Percentiles rank a stretch among this genome's conserved stretches.
Evolutionary conservation across 805 yeast species (phyloP).

Genomic region (Yamadazyma philogaea): DNA sequence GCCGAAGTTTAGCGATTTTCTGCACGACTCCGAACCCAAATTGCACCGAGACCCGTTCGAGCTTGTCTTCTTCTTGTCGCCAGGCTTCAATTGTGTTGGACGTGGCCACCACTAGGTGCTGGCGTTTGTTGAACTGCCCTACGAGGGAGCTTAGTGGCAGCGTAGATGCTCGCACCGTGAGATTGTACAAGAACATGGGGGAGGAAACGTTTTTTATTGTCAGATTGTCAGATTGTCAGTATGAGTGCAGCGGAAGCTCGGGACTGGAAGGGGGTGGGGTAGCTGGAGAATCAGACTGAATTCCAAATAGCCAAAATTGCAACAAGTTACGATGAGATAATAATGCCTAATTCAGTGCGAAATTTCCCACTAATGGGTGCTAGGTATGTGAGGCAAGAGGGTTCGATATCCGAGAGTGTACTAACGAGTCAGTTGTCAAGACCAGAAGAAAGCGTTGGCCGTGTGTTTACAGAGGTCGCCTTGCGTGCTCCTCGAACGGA

Average conservation of each 20-base stretch:
- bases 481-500: slow-evolving; percentile 85
- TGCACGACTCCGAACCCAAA: slow-evolving; percentile 60
- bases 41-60: slow-evolving; percentile 42
- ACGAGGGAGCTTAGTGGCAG: slow-evolving; percentile 53
- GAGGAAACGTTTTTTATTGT: too few relatives aligned
- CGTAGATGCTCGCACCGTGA: slow-evolving; percentile 64
- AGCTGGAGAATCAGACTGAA: too few relatives aligned
- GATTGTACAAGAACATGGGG: slow-evolving; percentile 57
- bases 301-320: too few relatives aligned
- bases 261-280: too few relatives aligned
- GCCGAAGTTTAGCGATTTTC: slow-evolving; percentile 46
- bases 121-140: slow-evolving; percentile 64
- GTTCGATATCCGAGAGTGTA: neutral
- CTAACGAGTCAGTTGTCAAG: slow-evolving; percentile 66
- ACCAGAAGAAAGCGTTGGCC: slow-evolving; percentile 92
- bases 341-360: neutral
- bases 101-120: slow-evolving; percentile 60
- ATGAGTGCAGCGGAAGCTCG: too few relatives aligned
- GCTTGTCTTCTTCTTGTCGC: slow-evolving; percentile 55
- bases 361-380: slow-evolving; percentile 15
- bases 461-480: slow-evolving; percentile 95
- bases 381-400: slow-evolving; percentile 12
- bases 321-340: neutral
- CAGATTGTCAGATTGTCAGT: too few relatives aligned
- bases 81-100: slow-evolving; percentile 54